Base-by-base conservation (phyloP, 1,284 basidiomycete species). In the Trichosporon faecale region DNA sequence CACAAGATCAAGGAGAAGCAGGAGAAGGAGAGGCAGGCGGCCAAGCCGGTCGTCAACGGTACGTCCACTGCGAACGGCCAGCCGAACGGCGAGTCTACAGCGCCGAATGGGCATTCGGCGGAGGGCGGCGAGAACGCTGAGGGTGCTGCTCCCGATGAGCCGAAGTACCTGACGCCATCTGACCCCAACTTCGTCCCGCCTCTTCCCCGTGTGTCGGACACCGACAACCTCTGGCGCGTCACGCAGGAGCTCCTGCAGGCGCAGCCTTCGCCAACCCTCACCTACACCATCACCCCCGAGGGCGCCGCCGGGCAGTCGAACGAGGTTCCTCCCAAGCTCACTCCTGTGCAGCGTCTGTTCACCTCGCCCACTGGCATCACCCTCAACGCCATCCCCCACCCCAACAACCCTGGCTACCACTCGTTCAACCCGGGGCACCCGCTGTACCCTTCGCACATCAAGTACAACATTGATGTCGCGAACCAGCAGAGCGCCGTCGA, bases 341-440 rank as follows among this genome's bases (percentile, higher is more conserved):
- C 82, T 0, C 78, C 82, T 1, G 64, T 83, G 9, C 81, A 84
- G 52, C 73, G 78, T 2, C 75, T 84, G 16, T 84, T 84, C 72
- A 81, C 80, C 23, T 76, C 76, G 60, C 79, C 79, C 0, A 66
- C 73, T 0, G 83, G 83, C 11, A 74, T 83, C n/a, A 82, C 78
- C 4, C 72, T 81, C 33, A 79, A 77, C 65, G 76, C 81, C n/a
- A 71, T 74, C 21, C 79, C 80, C 2, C 69, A 74, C 64, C 72
- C 78, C 9, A 66, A 68, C 33, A 76, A 80, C 73, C 79, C 79
- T 0, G 72, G 75, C 40, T 67, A 70, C 37, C 9, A 46, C 11
- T 66, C 66, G 46, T 44, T 69, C 27, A 64, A 66, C 44, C 60
- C 68, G 4, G 29, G 46, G n/a, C 70, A 70, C 44, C 72, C 76